Percentiles rank a stretch among this genome's conserved stretches.
These are phyloP conservation scores for Collybia sordida DNA, from an alignment of 768 basidiomycete genomes.

Conservation along the genomic window DNA sequence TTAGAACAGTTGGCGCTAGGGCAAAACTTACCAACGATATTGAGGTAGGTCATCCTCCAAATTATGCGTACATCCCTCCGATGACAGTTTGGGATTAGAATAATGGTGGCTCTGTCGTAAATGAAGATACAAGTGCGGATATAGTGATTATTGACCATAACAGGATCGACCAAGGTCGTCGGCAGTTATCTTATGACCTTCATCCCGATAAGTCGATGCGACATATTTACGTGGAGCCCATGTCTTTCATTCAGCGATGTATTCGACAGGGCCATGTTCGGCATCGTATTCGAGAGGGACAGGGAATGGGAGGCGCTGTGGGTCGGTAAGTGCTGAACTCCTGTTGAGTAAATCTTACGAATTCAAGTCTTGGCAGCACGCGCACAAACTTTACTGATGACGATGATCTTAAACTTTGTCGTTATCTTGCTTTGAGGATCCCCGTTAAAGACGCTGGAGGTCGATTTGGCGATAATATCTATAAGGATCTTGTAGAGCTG, in stretches of 20 bases:
- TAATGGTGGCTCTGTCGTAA: slow-evolving; percentile 18
- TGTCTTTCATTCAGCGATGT: slow-evolving; percentile 15
- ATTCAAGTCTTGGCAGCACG: slow-evolving; percentile 3
- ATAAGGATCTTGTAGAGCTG: slow-evolving; percentile 25
- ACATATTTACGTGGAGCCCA: slow-evolving; percentile 18
- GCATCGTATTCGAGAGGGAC: slow-evolving; percentile 4
- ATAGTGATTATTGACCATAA: slow-evolving; percentile 22
- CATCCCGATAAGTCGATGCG: slow-evolving; percentile 6
- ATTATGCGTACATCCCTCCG: no score
- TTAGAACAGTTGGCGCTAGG: slow-evolving; percentile 17
- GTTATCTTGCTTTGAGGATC: slow-evolving; percentile 32
- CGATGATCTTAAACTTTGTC: slow-evolving; percentile 37
- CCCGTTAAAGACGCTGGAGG: slow-evolving; percentile 39
- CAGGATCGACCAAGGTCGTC: slow-evolving; percentile 4
- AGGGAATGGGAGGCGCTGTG: slow-evolving; percentile 18
- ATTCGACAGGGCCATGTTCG: slow-evolving; percentile 9
- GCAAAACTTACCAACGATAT: slow-evolving; percentile 26
- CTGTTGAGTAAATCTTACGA: neutral
- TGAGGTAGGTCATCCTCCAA: slow-evolving; percentile 23
- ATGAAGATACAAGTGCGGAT: slow-evolving; percentile 13
- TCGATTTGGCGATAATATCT: slow-evolving; percentile 34
- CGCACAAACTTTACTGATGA: slow-evolving; percentile 32
- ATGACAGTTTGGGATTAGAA: slow-evolving; percentile 4
- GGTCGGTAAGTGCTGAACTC: neutral
- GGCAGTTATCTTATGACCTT: slow-evolving; percentile 18